Evolutionary conservation across 129 eudicot species (phyloP).

Genomic region (Logfia minima): DNA sequence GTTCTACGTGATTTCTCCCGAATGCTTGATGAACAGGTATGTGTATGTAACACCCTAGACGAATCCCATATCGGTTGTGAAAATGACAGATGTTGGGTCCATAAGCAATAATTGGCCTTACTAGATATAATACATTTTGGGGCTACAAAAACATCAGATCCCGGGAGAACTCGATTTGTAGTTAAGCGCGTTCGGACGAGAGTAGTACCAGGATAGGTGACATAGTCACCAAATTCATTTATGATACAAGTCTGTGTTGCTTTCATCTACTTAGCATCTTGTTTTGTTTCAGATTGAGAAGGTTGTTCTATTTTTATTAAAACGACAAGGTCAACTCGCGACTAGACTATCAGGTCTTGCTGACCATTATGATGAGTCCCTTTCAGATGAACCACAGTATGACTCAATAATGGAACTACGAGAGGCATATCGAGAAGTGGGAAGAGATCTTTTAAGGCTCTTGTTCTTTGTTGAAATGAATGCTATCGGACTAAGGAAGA

Average conservation of each 20-base stretch:
- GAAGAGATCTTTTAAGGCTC: slow-evolving; percentile 59
- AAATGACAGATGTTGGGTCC: neutral
- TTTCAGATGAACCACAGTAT: slow-evolving; percentile 30
- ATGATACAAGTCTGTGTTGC: neutral
- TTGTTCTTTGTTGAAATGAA: slow-evolving; percentile 62
- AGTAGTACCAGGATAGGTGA: neutral
- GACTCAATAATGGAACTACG: slow-evolving; percentile 35
- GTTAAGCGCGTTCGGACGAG: neutral
- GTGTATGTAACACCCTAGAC: neutral
- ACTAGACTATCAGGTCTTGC: slow-evolving; percentile 45
- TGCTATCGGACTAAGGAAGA: slow-evolving; percentile 60
- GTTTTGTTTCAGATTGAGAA: slow-evolving; percentile 50
- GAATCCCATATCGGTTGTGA: neutral
- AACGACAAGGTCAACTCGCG: slow-evolving; percentile 59
- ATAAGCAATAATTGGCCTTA: neutral
- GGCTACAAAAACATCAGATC: too few species aligned
- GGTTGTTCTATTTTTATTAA: slow-evolving; percentile 47
- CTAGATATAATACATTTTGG: neutral
- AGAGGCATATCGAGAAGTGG: slow-evolving; percentile 55
- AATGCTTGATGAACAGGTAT: slow-evolving; percentile 58
- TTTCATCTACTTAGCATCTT: slow-evolving; percentile 5
- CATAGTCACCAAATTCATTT: neutral
- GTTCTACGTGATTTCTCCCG: slow-evolving; percentile 56
- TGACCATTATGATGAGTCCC: slow-evolving; percentile 23
- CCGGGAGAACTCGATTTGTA: neutral